Base-by-base conservation (phyloP, 2,329 filamentous ascomycete genomes). In the Claviceps arundinis region DNA sequence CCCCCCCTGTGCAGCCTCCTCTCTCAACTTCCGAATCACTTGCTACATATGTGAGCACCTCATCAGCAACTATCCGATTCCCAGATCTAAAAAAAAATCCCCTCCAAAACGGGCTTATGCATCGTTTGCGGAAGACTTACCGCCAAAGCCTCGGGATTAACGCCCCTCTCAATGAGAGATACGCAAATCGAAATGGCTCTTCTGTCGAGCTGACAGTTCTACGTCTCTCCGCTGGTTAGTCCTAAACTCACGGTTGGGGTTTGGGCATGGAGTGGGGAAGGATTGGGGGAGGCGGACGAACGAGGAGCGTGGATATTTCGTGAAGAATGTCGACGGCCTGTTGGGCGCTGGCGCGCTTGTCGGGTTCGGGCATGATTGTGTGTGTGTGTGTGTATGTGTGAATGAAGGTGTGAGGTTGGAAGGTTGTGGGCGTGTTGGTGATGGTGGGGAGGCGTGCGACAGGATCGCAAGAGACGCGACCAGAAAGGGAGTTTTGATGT, bases 121-220 rank as follows among this genome's bases (percentile, higher is more conserved):
- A 34, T 11, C 30, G 30, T 34, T 34, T 34, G 30, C 30, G 30
- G 9, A 34, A 34, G 11, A 11, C 88, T 64, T 77, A 97, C 93
- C 24, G 91, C 90, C 37, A 98, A 74, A 1, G 91, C 93, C 66
- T 97, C 91, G 0, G 93, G 93, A 64, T 95, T 95, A 34, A 97
- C 89, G 14, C 93, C 93, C 64, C 95, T 95, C 70, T 98, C 93
- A 60, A 98, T 94, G 68, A 98, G 79, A 51, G 89, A 95, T 55
- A 97, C 91, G 69, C 93, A 98, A 56, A 96, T 87, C 3, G 90
- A 95, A 17, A 98, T 75, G 19, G 90, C 89, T 51, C 89, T 85
- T 37, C 91, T 83, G 68, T 96, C 90, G 46, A 98, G 82, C 57
- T 95, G 81, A 56, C 91, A 95, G 70, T 97, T 96, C 91, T 97